phyloP scores from a whole-genome alignment of 306 rosid genomes.

The Cucurbita argyrosperma region DNA sequence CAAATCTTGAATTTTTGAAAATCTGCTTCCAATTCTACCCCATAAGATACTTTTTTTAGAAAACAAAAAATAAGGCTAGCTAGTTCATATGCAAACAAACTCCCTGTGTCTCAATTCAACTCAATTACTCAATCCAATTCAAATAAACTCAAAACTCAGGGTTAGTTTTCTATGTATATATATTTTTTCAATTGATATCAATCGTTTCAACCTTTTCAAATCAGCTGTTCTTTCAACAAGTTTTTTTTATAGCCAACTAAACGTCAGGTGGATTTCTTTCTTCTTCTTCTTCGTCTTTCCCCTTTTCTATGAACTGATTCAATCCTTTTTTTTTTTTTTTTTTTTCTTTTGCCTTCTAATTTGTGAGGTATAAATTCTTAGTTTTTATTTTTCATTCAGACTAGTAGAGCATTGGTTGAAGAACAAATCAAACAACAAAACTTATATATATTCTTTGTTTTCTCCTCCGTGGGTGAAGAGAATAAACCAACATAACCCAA shows the following conservation, averaged over 20 bases:
- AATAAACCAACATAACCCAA: not conserved
- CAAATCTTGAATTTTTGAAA: too few species aligned
- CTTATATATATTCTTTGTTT: too few species aligned
- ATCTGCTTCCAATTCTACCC: too few species aligned
- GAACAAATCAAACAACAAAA: not conserved
- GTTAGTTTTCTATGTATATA: not conserved
- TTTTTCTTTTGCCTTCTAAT: not conserved
- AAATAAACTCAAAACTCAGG: not conserved
- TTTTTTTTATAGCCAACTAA: too few species aligned
- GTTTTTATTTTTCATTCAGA: not conserved
- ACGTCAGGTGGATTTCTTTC: not conserved
- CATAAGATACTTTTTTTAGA: too few species aligned
- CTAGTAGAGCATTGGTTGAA: not conserved
- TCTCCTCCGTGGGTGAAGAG: not conserved
- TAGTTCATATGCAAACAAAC: too few species aligned
- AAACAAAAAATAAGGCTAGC: too few species aligned
- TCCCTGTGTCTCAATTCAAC: not conserved
- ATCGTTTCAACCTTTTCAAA: not conserved
- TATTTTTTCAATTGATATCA: not conserved
- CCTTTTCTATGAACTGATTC: not conserved
- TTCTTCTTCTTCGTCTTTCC: too few species aligned
- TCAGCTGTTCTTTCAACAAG: not conserved
- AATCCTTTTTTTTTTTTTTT: not conserved
- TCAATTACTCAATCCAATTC: not conserved
- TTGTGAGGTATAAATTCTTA: not conserved